These are phyloP conservation scores for Citeromyces matritensis DNA, from an alignment of 805 yeast genomes.

Conservation along the genomic window DNA sequence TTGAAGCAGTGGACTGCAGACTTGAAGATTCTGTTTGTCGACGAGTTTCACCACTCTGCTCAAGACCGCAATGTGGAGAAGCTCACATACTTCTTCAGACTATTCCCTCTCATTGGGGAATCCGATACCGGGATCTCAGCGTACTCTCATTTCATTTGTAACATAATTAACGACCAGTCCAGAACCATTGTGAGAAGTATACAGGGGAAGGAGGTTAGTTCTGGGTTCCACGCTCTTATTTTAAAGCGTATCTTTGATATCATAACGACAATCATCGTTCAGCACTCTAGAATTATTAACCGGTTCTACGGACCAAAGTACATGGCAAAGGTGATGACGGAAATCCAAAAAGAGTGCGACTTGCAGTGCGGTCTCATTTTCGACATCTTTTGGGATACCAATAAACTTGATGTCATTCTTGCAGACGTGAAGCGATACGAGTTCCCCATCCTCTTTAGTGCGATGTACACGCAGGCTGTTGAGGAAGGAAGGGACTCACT, in stretches of 20 bases:
- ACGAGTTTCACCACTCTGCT: conserved; percentile 63
- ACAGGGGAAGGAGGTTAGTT: conserved; percentile 17
- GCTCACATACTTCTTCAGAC: conserved; percentile 65
- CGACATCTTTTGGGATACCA: conserved; percentile 72
- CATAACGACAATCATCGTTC: conserved; percentile 70
- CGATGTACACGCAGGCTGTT: conserved; percentile 8
- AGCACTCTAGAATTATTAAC: conserved; percentile 70
- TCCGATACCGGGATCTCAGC: conserved; percentile 58
- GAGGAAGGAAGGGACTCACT: conserved; percentile 13
- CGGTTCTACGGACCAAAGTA: conserved; percentile 55
- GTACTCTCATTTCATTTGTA: conserved; percentile 78
- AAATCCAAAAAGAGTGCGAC: conserved; percentile 79
- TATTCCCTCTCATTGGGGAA: conserved; percentile 77
- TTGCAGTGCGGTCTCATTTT: conserved; percentile 81
- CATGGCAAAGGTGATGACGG: conserved; percentile 51
- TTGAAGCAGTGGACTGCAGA: conserved; percentile 43
- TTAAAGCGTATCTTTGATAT: conserved; percentile 64
- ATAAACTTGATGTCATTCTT: conserved; percentile 39
- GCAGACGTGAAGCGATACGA: conserved; percentile 41
- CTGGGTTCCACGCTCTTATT: conserved; percentile 45
- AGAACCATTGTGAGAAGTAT: conserved; percentile 43
- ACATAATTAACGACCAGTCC: conserved; percentile 68
- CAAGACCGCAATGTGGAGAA: conserved; percentile 44
- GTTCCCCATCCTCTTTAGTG: conserved; percentile 26
- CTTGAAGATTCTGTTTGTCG: conserved; percentile 38